Evolutionary conservation across 371 early-diverging fungal species (phyloP), one percentile per base, ranked within the genome.

Genomic region (Circinella minor): DNA sequence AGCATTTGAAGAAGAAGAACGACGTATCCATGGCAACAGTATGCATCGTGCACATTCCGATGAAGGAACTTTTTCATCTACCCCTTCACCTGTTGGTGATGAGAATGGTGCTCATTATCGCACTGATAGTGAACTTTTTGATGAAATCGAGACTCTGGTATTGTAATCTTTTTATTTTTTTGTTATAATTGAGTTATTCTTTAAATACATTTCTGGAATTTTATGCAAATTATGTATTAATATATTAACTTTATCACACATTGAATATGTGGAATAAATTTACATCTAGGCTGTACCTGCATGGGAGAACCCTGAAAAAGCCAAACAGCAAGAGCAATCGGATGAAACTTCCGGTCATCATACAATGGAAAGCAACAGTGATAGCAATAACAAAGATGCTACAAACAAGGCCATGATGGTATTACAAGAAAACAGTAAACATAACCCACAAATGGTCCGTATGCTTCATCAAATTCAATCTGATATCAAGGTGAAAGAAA

Each of bases 381-480:
- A 15, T 15, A 27, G 3, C 6, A 43, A 49, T 37, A 51, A 51
- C 71, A 65, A 65, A 34, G n/a, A 51, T 51, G n/a, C 17, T n/a
- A 51, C 51, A 5, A 63, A 64, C 67, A 61, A 72, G 51, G 66
- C 57, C 5, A 34, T 55, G 20, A 48, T 48, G 4, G 9, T 51
- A 7, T n/a, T 37, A 4, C 68, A 72, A 6, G 63, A 72, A 51
- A 20, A 55, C 13, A 51, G 51, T 15, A 72, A 72, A 59, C 60
- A 51, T 46, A 82, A 81, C 51, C 81, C 85, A 37, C 81, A 82
- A 60, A 46, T 83, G 48, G 75, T 75, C 4, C 84, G 82, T 48
- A 82, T 89, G 75, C 83, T 91, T 11, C 87, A 88, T 70, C 89
- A 91, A 71, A 89, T 92, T 27, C 91, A 91, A 70, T 81, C 86